These are phyloP conservation scores for Aspergillus funiculosus DNA, from an alignment of 495 filamentous ascomycete genomes.

Conservation along the genomic window DNA sequence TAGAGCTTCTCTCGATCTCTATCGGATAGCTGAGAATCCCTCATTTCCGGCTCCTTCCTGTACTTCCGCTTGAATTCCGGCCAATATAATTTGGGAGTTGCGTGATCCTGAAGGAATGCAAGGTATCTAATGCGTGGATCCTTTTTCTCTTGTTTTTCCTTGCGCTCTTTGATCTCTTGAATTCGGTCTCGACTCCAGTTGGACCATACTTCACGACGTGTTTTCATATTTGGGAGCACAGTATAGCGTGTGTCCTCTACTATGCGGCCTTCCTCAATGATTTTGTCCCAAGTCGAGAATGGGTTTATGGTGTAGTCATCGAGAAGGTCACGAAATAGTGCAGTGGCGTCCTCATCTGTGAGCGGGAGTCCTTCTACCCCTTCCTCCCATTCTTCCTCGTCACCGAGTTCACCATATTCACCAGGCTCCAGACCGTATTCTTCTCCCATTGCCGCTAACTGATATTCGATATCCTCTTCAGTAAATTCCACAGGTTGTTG, in stretches of 20 bases:
- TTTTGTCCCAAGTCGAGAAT: slow-evolving; percentile 84
- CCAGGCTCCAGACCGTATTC: slow-evolving; percentile 66
- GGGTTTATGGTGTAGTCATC: slow-evolving; percentile 77
- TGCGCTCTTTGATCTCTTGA: slow-evolving; percentile 60
- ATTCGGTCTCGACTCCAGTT: slow-evolving; percentile 75
- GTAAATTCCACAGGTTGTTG: slow-evolving; percentile 76
- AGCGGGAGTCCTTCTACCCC: slow-evolving; percentile 61
- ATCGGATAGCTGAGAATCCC: slow-evolving; percentile 65
- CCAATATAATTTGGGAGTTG: slow-evolving; percentile 91
- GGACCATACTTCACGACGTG: slow-evolving; percentile 72
- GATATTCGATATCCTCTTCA: slow-evolving; percentile 91
- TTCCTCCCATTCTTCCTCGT: slow-evolving; percentile 64
- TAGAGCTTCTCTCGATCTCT: slow-evolving; percentile 90
- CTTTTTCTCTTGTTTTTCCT: slow-evolving; percentile 70
- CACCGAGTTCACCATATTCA: slow-evolving; percentile 62
- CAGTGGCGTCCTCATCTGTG: slow-evolving; percentile 60
- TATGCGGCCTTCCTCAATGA: slow-evolving; percentile 75
- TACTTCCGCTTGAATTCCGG: slow-evolving; percentile 91
- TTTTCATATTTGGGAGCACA: slow-evolving; percentile 70
- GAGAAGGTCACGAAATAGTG: slow-evolving; percentile 80
- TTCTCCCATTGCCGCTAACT: slow-evolving; percentile 80
- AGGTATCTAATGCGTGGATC: slow-evolving; percentile 84
- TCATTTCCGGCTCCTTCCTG: slow-evolving; percentile 75
- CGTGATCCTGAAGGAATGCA: slow-evolving; percentile 70
- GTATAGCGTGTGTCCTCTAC: slow-evolving; percentile 84